These are phyloP conservation scores for Sonneratia alba DNA, from an alignment of 345 rosid species.

Conservation along the genomic window DNA sequence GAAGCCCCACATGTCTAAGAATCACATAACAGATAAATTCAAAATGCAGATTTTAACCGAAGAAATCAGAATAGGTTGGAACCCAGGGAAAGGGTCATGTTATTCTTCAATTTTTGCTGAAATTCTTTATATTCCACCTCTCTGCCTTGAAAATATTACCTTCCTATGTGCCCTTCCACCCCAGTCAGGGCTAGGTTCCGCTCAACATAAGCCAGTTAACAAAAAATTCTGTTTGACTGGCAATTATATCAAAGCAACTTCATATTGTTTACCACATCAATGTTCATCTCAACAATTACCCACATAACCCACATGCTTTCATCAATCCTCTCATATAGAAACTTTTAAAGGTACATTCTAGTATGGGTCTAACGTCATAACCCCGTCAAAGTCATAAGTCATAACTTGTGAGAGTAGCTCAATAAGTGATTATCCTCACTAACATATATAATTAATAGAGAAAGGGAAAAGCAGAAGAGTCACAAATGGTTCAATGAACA, in stretches of 20 bases:
- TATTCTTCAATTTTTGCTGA: no score
- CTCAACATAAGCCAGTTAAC: background rate
- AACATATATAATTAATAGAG: background rate
- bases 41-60: background rate
- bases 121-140: no score
- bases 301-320: no score
- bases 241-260: background rate
- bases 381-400: background rate
- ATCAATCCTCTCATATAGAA: background rate
- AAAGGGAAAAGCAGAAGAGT: background rate
- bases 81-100: no score
- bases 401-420: background rate
- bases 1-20: background rate
- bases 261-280: background rate
- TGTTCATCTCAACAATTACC: background rate
- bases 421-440: background rate
- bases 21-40: background rate
- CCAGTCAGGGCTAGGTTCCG: background rate
- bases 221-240: background rate
- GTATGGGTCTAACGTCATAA: background rate
- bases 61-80: background rate
- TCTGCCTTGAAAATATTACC: no score
- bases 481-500: background rate
- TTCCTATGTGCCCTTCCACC: no score
- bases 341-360: background rate